Base-by-base conservation (phyloP, 768 basidiomycete species). In the Chalciporus piperatus region DNA sequence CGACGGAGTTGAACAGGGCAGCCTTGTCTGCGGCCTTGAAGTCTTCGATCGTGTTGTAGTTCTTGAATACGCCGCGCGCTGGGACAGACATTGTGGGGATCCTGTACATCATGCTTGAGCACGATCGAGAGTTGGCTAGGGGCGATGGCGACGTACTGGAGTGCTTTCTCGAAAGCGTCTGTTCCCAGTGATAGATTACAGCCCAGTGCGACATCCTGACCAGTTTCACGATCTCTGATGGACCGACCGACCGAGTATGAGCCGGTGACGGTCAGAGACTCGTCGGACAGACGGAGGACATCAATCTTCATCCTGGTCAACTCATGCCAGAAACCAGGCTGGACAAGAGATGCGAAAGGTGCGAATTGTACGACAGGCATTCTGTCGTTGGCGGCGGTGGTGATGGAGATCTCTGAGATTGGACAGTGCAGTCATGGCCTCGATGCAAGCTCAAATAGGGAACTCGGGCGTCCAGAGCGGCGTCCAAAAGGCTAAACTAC, bases 31-130 rank as follows among this genome's bases (percentile, higher is more conserved):
- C 86, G 7, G 83, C 81, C 61, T 87, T 92, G 75, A 98, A 98
- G 11, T 97, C 93, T 59, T 98, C 94, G 59, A 98, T 89, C 9
- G 96, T 98, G 66, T 98, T 99, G 74, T 83, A 98, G 69, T 98
- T 98, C 78, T 91, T 94, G 62, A 97, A 76, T 10, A 76, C 73
- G 35, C 96, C 97, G 4, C 60, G 66, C 0, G 83, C 78, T 2
- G 70, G 48, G 40, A 84, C 74, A 12, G 84, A 73, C 54, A 82
- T 74, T 7, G 77, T 61, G 2, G 81, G 67, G 12, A 69, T 51
- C 45, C 83, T 85, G 51, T 3, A 14, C 20, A 22, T 30, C 23
- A 4, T 35, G 35, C 30, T 32, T 60, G 39, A 60, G 55, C 22
- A 0, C 32, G 41, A 17, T 48, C 51, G 49, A 55, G 27, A 17